Conservation (phyloP, 768 basidiomycete species). For the Termitomyces sp. region DNA sequence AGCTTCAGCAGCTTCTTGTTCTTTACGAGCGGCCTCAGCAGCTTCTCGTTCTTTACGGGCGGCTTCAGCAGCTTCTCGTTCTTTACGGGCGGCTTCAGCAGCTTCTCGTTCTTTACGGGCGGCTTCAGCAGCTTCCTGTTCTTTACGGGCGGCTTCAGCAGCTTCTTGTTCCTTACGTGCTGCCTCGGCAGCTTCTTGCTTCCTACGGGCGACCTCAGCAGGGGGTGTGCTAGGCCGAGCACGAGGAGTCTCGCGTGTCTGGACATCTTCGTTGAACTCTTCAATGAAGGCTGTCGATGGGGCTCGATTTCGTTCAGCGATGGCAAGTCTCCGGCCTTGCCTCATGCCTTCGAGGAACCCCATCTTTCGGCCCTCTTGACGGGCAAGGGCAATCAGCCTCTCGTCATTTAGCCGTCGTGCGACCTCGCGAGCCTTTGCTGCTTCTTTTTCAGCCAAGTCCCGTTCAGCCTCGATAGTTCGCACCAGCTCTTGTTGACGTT, state of each 20-base stretch:
- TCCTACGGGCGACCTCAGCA: neutral
- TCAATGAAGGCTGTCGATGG: constrained; percentile 14
- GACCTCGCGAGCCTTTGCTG: constrained; percentile 39
- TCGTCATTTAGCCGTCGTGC: constrained; percentile 57
- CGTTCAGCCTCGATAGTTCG: constrained; percentile 27
- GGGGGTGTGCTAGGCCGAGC: neutral
- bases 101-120: neutral
- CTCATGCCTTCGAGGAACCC: constrained; percentile 46
- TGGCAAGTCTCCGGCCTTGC: constrained; percentile 36
- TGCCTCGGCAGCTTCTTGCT: neutral
- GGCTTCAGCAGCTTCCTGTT: neutral
- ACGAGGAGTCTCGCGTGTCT: neutral
- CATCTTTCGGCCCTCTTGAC: constrained; percentile 49
- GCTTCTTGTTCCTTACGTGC: neutral
- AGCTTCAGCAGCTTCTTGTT: neutral
- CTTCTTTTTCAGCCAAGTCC: constrained; percentile 28
- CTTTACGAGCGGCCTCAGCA: neutral
- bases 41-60: neutral
- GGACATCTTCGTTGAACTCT: constrained; percentile 2
- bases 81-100: neutral
- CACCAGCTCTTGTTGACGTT: constrained; percentile 21
- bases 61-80: neutral
- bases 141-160: neutral
- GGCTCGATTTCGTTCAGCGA: constrained; percentile 4
- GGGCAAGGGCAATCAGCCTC: constrained; percentile 44